Conservation (phyloP, 1,284 basidiomycete genomes). For the Tilletia walkeri region DNA sequence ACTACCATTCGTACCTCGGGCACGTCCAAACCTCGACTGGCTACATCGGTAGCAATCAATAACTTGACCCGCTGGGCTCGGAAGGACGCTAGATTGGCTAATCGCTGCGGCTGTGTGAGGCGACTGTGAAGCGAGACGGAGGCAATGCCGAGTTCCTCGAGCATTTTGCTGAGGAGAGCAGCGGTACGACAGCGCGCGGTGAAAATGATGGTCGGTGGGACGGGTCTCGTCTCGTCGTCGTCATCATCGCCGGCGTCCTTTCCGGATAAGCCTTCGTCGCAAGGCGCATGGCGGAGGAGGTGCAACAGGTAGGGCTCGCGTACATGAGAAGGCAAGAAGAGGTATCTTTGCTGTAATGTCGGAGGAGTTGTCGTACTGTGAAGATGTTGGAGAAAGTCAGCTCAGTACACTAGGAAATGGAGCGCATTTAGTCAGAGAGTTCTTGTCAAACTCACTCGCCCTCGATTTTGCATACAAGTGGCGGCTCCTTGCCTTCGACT, state of each 20-base stretch:
- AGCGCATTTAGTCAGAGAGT: neutral
- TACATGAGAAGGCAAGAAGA: conserved; percentile 91
- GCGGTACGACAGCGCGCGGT: conserved; percentile 81
- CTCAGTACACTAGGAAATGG: neutral
- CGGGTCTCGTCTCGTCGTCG: conserved; percentile 59
- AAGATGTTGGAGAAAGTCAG: too few relatives aligned
- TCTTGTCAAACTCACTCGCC: conserved; percentile 64
- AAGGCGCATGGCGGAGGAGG: conserved; percentile 78
- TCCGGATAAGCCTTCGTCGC: conserved; percentile 56
- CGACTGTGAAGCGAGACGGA: conserved; percentile 89
- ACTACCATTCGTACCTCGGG: conserved; percentile 82
- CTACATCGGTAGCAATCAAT: conserved; percentile 54
- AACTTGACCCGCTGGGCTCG: conserved; percentile 63
- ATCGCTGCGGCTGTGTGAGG: conserved; percentile 81
- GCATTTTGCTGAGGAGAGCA: conserved; percentile 73
- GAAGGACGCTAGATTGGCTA: conserved; percentile 82
- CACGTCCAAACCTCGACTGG: conserved; percentile 54
- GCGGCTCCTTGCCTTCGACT: conserved; percentile 75
- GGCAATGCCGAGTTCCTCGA: conserved; percentile 68
- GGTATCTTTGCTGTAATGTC: conserved; percentile 81
- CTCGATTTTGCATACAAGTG: conserved; percentile 81
- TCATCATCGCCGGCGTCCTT: conserved; percentile 15
- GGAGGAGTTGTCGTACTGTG: conserved; percentile 76
- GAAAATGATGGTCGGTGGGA: conserved; percentile 90
- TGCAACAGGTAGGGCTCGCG: conserved; percentile 90